A percentile compares a stretch with the other conserved stretches of the same genome.
phyloP scores from a whole-genome alignment of 176 grass and related monocot species.

The Thalia dealbata region DNA sequence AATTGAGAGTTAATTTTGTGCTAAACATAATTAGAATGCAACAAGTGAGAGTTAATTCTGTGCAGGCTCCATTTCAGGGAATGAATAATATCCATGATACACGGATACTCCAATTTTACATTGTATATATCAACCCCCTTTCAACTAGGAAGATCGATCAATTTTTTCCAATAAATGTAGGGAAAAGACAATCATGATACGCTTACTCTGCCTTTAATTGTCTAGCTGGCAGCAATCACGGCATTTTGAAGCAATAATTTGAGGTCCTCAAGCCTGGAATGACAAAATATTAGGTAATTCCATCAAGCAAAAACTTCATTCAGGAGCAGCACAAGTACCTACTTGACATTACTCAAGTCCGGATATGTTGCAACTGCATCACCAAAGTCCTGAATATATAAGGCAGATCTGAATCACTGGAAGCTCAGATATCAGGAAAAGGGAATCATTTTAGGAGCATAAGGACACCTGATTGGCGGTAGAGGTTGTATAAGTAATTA shows the following conservation, averaged over 20 bases:
- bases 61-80: no score
- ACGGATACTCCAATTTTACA: neutral
- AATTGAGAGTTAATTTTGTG: no score
- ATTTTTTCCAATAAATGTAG: neutral
- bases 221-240: conserved; percentile 50
- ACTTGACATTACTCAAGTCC: conserved; percentile 74
- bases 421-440: conserved; percentile 9
- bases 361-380: conserved; percentile 87
- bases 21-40: no score
- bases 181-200: neutral
- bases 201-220: neutral
- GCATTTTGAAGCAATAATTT: conserved; percentile 69
- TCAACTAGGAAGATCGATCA: neutral
- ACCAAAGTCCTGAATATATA: conserved; percentile 53
- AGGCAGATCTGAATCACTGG: neutral
- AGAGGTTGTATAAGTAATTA: conserved; percentile 88
- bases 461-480: conserved; percentile 74
- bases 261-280: conserved; percentile 70
- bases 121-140: neutral
- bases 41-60: no score
- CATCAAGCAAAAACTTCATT: neutral
- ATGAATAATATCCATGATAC: no score
- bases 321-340: conserved; percentile 10
- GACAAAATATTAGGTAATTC: conserved; percentile 10
- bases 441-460: neutral